A percentile compares a stretch with the other conserved stretches of the same genome.
Conservation (phyloP, 805 yeast species). For the Ogataea minuta region DNA sequence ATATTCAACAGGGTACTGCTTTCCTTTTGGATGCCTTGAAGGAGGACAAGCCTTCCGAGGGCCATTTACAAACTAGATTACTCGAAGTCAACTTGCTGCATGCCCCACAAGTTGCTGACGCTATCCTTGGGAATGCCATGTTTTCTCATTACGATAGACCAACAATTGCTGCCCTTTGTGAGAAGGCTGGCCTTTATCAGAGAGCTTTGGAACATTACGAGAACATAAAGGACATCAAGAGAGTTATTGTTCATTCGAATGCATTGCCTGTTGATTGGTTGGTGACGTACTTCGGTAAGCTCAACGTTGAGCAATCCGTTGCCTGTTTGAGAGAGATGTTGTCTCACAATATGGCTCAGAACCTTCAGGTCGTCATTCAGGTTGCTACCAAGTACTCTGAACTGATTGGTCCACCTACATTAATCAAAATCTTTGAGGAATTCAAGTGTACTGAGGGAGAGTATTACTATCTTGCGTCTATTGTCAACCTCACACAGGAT, state of each 20-base stretch:
- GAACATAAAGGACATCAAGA: conserved; percentile 90
- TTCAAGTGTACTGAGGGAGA: conserved; percentile 90
- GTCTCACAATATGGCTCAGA: conserved; percentile 73
- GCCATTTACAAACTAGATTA: conserved; percentile 91
- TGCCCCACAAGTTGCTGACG: conserved; percentile 99
- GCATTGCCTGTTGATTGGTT: conserved; percentile 92
- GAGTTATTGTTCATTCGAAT: conserved; percentile 86
- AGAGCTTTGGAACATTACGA: conserved; percentile 96
- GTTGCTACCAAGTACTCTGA: conserved; percentile 97
- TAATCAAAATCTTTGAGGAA: conserved; percentile 91
- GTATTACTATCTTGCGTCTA: conserved; percentile 88
- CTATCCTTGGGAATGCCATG: conserved; percentile 93
- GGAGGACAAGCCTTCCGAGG: conserved; percentile 90
- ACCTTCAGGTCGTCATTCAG: conserved; percentile 90
- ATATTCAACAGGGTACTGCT: conserved; percentile 97
- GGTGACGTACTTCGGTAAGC: conserved; percentile 85
- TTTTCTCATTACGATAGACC: conserved; percentile 94
- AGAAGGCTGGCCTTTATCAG: conserved; percentile 92
- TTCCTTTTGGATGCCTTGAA: conserved; percentile 93
- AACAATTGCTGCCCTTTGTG: conserved; percentile 87
- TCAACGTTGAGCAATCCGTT: conserved; percentile 90
- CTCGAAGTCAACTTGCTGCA: conserved; percentile 89
- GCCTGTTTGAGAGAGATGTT: conserved; percentile 85
- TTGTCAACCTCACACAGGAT: conserved; percentile 91
- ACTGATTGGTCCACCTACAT: conserved; percentile 77